These are phyloP conservation scores for Pseudodiploospora longispora DNA, from an alignment of 2,329 filamentous ascomycete species.

Conservation along the genomic window DNA sequence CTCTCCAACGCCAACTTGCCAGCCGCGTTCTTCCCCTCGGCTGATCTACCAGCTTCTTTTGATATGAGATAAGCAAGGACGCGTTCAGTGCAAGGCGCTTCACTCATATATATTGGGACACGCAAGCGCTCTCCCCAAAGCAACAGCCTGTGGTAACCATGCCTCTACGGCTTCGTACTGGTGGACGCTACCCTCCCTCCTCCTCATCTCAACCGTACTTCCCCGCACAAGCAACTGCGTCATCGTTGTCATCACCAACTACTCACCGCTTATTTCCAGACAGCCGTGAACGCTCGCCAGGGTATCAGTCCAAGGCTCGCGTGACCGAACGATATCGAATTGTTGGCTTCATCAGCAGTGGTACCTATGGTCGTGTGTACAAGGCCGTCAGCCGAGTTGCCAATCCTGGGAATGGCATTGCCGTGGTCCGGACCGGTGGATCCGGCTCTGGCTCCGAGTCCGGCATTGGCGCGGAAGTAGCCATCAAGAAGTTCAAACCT, in stretches of 20 bases:
- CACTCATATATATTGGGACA: too few relatives aligned
- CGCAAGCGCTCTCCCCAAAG: too few relatives aligned
- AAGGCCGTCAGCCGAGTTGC: conserved; percentile 66
- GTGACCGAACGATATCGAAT: conserved; percentile 93
- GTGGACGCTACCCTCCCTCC: conserved; percentile 16
- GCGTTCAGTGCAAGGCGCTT: too few relatives aligned
- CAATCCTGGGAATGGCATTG: background rate
- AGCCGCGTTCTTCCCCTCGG: too few relatives aligned
- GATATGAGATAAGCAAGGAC: too few relatives aligned
- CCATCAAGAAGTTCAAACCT: conserved; percentile 99
- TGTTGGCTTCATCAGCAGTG: conserved; percentile 95
- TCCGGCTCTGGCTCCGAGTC: conserved; percentile 27
- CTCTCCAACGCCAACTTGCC: too few relatives aligned
- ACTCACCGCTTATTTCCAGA: conserved; percentile 38
- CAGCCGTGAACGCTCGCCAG: conserved; percentile 42
- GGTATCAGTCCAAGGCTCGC: conserved; percentile 70
- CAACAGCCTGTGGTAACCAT: conserved; percentile 14
- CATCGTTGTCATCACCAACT: conserved; percentile 10
- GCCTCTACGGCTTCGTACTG: conserved; percentile 27
- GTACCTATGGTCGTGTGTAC: conserved; percentile 96
- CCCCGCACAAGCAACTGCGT: conserved; percentile 2
- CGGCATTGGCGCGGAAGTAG: conserved; percentile 65
- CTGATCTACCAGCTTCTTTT: too few relatives aligned
- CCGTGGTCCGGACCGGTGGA: conserved; percentile 4
- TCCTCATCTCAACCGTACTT: conserved; percentile 13